These are phyloP conservation scores for Xylaria sp. DNA, from an alignment of 2,329 filamentous ascomycete genomes.

Conservation along the genomic window DNA sequence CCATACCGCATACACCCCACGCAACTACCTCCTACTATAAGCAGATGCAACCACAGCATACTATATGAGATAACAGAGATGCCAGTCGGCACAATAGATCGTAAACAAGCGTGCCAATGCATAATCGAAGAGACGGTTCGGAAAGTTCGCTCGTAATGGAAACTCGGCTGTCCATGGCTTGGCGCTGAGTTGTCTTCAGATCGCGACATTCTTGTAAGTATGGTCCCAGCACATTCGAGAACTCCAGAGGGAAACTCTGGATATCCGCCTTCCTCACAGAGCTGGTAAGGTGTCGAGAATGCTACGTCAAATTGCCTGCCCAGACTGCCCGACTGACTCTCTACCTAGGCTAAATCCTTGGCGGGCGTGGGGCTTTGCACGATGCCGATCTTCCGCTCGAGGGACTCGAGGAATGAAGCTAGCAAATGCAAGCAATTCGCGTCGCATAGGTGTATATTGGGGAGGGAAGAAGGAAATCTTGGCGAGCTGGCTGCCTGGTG, in stretches of 20 bases:
- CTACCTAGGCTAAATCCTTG: slow-evolving; percentile 12
- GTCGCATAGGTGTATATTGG: background rate
- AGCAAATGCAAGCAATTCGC: background rate
- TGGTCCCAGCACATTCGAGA: slow-evolving; percentile 21
- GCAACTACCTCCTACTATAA: background rate
- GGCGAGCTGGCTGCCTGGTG: background rate
- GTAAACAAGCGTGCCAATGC: slow-evolving; percentile 18
- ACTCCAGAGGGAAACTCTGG: background rate
- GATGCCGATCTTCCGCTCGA: slow-evolving; percentile 14
- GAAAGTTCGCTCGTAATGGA: slow-evolving; percentile 25
- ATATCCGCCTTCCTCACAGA: slow-evolving; percentile 29
- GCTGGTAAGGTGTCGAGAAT: slow-evolving; percentile 12
- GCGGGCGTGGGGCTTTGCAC: slow-evolving; percentile 21
- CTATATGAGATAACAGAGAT: slow-evolving; percentile 28
- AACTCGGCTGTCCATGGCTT: slow-evolving; percentile 29
- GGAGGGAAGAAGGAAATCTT: background rate
- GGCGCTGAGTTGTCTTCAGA: slow-evolving; percentile 26
- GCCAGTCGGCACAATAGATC: slow-evolving; percentile 14
- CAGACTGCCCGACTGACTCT: slow-evolving; percentile 20
- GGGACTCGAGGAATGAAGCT: background rate
- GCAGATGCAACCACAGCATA: slow-evolving; percentile 14
- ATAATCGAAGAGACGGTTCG: slow-evolving; percentile 20
- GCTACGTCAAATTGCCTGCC: slow-evolving; percentile 6
- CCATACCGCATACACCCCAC: slow-evolving; percentile 14
- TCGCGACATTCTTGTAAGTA: slow-evolving; percentile 33